These are phyloP conservation scores for Aspergillus homomorphus DNA, from an alignment of 495 filamentous ascomycete species.

Conservation along the genomic window DNA sequence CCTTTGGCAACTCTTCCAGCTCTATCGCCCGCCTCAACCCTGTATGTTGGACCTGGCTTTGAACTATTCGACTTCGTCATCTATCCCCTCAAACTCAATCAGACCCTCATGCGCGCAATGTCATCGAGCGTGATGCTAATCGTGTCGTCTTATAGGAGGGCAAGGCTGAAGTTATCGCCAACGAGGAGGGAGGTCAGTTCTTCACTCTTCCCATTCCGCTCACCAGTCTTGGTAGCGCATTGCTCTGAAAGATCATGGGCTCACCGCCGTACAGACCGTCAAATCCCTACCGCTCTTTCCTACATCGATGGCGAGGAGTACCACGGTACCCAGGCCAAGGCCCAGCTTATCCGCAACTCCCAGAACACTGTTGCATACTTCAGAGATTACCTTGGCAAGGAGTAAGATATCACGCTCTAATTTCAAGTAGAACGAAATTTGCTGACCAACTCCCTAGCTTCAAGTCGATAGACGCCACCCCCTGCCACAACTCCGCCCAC, in stretches of 20 bases:
- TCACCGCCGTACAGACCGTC: slow-evolving; percentile 65
- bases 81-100: neutral
- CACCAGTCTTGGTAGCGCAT: neutral
- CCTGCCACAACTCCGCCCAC: slow-evolving; percentile 90
- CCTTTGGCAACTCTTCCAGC: slow-evolving; percentile 97
- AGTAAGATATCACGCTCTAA: slow-evolving; percentile 48
- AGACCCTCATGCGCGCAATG: neutral
- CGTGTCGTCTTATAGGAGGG: slow-evolving; percentile 59
- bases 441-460: slow-evolving; percentile 49
- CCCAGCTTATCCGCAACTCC: slow-evolving; percentile 84
- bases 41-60: slow-evolving; percentile 39
- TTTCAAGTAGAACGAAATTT: neutral
- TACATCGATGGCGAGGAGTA: slow-evolving; percentile 96
- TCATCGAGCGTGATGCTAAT: slow-evolving; percentile 13
- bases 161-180: slow-evolving; percentile 96
- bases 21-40: slow-evolving; percentile 83
- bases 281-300: slow-evolving; percentile 91
- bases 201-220: neutral
- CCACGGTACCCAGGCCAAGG: slow-evolving; percentile 92
- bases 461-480: slow-evolving; percentile 92
- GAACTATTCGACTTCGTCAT: neutral
- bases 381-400: slow-evolving; percentile 90
- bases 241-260: slow-evolving; percentile 8
- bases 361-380: slow-evolving; percentile 94
- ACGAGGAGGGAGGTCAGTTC: slow-evolving; percentile 89